Conservation (phyloP, 257 asterid genomes). For the Rehmannia glutinosa region DNA sequence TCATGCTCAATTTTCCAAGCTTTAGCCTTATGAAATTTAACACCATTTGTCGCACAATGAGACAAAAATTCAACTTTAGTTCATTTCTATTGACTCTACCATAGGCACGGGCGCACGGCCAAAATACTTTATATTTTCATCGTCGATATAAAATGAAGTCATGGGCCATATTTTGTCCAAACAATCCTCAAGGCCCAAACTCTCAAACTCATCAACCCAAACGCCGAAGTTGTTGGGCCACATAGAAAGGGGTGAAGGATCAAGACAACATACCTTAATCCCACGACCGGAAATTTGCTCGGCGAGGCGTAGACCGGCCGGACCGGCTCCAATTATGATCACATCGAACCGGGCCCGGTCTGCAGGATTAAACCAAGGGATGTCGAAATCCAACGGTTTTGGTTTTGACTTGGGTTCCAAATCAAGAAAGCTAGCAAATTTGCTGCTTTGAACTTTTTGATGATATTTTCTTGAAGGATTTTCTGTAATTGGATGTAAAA, state of each 20-base stretch:
- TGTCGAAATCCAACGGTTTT: slow-evolving; percentile 42
- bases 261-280: slow-evolving; percentile 77
- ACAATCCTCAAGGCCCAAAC: slow-evolving; percentile 62
- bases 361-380: slow-evolving; percentile 54
- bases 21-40: slow-evolving; percentile 56
- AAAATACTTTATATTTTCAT: slow-evolving; percentile 58
- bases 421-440: slow-evolving; percentile 54
- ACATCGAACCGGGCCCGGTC: slow-evolving; percentile 60
- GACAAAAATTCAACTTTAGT: slow-evolving; percentile 58
- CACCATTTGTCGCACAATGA: slow-evolving; percentile 50
- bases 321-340: slow-evolving; percentile 85
- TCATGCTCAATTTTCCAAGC: slow-evolving; percentile 61
- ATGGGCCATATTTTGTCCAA: slow-evolving; percentile 75
- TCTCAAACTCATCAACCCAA: slow-evolving; percentile 90
- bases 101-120: slow-evolving; percentile 71
- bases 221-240: slow-evolving; percentile 94
- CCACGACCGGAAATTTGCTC: slow-evolving; percentile 69
- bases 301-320: slow-evolving; percentile 84
- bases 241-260: slow-evolving; percentile 85
- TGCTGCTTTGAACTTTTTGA: slow-evolving; percentile 28
- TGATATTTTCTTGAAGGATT: slow-evolving; percentile 21
- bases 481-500: slow-evolving; percentile 13
- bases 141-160: slow-evolving; percentile 53
- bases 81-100: slow-evolving; percentile 64
- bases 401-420: slow-evolving; percentile 63